These are phyloP conservation scores for Favolaschia claudopus DNA, from an alignment of 768 basidiomycete genomes.

Conservation along the genomic window DNA sequence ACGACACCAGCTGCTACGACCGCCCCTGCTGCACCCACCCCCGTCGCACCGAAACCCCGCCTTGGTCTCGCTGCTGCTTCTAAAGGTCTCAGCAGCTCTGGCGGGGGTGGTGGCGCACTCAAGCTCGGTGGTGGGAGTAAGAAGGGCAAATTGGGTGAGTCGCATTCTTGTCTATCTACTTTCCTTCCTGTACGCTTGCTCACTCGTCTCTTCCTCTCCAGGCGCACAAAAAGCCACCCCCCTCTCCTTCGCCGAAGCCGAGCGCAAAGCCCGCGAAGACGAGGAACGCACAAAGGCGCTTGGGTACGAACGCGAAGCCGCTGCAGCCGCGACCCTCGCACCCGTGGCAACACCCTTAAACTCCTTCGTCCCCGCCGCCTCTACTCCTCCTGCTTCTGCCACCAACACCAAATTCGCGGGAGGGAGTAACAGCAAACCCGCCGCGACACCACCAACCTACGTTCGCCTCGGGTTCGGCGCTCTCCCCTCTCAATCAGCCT, in stretches of 20 bases:
- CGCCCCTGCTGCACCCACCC: conserved; percentile 35
- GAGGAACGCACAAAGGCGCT: conserved; percentile 91
- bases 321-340: conserved; percentile 43
- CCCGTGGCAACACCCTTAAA: conserved; percentile 9
- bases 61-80: conserved; percentile 23
- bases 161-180: neutral
- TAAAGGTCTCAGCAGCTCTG: conserved; percentile 17
- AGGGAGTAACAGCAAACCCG: too few relatives aligned
- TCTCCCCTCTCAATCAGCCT: neutral
- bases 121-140: conserved; percentile 28
- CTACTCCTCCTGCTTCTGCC: conserved; percentile 32
- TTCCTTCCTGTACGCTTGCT: neutral
- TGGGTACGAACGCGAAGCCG: conserved; percentile 86
- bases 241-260: conserved; percentile 94
- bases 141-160: conserved; percentile 29
- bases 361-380: conserved; percentile 23
- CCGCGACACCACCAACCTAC: conserved; percentile 15
- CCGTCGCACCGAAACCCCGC: conserved; percentile 42
- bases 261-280: conserved; percentile 88
- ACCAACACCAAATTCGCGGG: conserved; percentile 22
- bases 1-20: neutral
- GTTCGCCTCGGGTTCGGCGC: conserved; percentile 26
- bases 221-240: conserved; percentile 90
- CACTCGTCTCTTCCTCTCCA: conserved; percentile 43
- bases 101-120: conserved; percentile 11